Conservation (phyloP, 441 rosid species). For the Sinapis alba region DNA sequence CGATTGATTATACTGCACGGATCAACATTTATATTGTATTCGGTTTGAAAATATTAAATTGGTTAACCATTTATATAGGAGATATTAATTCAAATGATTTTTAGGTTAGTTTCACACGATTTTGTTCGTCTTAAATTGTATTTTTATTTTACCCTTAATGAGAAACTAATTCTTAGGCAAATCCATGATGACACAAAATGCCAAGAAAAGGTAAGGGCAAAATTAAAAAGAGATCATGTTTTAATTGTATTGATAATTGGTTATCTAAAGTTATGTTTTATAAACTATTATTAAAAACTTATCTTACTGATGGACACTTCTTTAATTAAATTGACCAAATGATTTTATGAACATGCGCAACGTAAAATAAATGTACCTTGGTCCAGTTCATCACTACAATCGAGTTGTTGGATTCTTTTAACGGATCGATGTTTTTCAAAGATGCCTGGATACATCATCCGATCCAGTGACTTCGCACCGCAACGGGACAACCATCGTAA, state of each 20-base stretch:
- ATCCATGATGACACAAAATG: not conserved
- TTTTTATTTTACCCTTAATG: not conserved
- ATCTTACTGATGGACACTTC: not conserved
- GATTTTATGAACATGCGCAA: not conserved
- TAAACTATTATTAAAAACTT: not conserved
- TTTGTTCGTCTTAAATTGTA: not conserved
- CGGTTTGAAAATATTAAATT: no score
- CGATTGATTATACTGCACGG: no score
- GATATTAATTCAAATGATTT: no score
- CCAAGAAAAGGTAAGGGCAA: no score
- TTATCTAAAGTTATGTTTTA: not conserved
- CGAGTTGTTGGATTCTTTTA: not conserved
- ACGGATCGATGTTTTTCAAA: not conserved
- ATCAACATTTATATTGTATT: no score
- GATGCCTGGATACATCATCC: not conserved
- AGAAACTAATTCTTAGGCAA: not conserved
- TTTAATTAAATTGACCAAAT: not conserved
- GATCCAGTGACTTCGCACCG: not conserved
- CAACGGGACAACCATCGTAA: not conserved
- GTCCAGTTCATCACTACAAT: not conserved
- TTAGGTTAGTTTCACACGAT: not conserved
- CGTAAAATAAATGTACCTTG: not conserved
- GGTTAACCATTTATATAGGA: not conserved
- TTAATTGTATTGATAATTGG: no score
- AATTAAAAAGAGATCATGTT: no score